Base-by-base conservation (phyloP, 176 grass and related monocot genomes). In the Phyllostachys edulis region DNA sequence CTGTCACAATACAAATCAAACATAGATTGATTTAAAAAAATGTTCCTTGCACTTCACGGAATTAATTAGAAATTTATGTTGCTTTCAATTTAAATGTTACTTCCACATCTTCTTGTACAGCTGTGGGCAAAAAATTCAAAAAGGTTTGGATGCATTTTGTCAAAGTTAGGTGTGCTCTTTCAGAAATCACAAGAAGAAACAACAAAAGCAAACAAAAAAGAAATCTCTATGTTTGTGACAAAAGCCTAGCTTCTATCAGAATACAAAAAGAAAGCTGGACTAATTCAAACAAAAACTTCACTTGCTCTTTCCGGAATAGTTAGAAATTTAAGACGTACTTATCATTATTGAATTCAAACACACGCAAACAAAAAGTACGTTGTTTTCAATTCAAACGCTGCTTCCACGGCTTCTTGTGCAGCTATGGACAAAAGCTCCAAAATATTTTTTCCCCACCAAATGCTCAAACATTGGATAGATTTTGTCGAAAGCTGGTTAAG, bases 301-400 rank as follows among this genome's bases (percentile, higher is more conserved):
- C 39, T 47, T 45, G 17, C 10, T 47, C 38, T 63, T 4, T 36
- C 80, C 23, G 6, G 40, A 46, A 15, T 37, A 26, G 12, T 2
- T 34, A 14, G 24, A 47, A 71, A 46, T 63, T 39, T 39, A 17
- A 50, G 9, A 39, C 50, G 29, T 6, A 1, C 7, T 63, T 47
- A 5, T 36, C 60, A 65, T 47, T n/a, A 45, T 29, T 63, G 56
- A 74, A 63, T 75, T 74, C 70, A 61, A 46, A 71, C 71, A 37
- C 26, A 46, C 27, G 10, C 10, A 63, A 56, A 60, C 40, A 65
- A 65, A 47, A 20, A 18, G 42, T 5, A 55, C 20, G 17, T 50
- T 54, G 6, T 34, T 41, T 80, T 56, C 32, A 69, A 47, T 56
- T 55, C 64, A 69, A 72, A 10, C 47, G 34, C 55, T 69, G 49